Evolutionary conservation across 306 rosid species (phyloP).

Genomic region (Citrullus mucosospermus): DNA sequence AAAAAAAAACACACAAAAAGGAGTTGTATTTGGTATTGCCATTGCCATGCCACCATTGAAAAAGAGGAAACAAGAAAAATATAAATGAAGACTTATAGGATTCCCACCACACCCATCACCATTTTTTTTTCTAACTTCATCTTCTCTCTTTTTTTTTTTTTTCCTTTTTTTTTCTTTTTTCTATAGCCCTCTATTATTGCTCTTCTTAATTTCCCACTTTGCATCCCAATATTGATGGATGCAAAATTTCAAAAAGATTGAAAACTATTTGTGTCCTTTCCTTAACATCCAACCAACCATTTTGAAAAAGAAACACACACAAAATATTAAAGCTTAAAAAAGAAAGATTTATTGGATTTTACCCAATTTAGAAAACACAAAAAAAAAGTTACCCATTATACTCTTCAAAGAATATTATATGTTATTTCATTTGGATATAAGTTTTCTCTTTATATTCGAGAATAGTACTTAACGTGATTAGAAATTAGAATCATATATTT

Average conservation of each 20-base stretch:
- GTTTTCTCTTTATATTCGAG: not conserved
- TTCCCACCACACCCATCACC: constrained; percentile 37
- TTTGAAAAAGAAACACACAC: not conserved
- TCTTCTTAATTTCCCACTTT: constrained; percentile 18
- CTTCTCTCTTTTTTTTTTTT: not conserved
- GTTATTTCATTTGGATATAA: no score
- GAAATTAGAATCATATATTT: not conserved
- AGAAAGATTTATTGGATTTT: not conserved
- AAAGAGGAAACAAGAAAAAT: constrained; percentile 18
- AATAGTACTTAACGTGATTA: not conserved
- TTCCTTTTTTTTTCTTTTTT: constrained; percentile 4
- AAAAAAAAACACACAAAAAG: not conserved
- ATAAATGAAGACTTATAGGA: constrained; percentile 37
- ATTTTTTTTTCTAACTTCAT: not conserved
- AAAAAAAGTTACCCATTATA: no score
- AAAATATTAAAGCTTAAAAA: not conserved
- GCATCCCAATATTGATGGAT: not conserved
- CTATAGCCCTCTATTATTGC: constrained; percentile 34
- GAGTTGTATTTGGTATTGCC: constrained; percentile 9
- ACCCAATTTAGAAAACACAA: not conserved
- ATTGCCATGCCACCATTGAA: constrained; percentile 16
- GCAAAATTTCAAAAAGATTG: not conserved
- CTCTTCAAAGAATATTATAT: no score
- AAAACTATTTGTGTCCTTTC: not conserved
- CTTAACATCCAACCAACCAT: not conserved